Percentiles rank a stretch among this genome's conserved stretches.
phyloP scores from a whole-genome alignment of 768 basidiomycete species.

The Suillus luteus region DNA sequence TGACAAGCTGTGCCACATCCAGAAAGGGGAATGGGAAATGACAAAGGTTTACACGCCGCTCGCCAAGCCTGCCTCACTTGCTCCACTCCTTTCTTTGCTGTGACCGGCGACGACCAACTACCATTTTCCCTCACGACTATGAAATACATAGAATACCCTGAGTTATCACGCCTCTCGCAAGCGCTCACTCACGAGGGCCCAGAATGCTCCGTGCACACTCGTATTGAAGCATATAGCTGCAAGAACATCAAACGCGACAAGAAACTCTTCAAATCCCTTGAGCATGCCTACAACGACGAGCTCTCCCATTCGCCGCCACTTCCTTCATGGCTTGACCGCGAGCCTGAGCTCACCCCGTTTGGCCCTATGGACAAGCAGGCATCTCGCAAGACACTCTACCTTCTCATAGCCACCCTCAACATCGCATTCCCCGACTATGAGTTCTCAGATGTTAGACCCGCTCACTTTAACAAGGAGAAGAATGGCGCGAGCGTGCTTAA shows the following conservation, averaged over 20 bases:
- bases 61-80: background rate
- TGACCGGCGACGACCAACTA: background rate
- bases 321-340: constrained; percentile 72
- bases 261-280: constrained; percentile 92
- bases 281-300: constrained; percentile 78
- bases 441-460: constrained; percentile 89
- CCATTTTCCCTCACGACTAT: constrained; percentile 39
- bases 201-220: constrained; percentile 86
- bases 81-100: constrained; percentile 2
- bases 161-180: constrained; percentile 73
- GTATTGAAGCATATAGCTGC: constrained; percentile 96
- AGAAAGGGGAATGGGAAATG: constrained; percentile 17
- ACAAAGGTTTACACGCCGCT: constrained; percentile 14
- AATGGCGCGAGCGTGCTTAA: constrained; percentile 77
- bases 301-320: constrained; percentile 83
- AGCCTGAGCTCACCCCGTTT: constrained; percentile 83
- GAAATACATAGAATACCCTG: constrained; percentile 91
- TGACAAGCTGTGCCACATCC: constrained; percentile 18
- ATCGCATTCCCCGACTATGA: constrained; percentile 98
- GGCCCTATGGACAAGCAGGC: constrained; percentile 85
- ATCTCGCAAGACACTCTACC: constrained; percentile 90
- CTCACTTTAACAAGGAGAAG: constrained; percentile 85
- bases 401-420: constrained; percentile 95
- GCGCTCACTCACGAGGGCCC: constrained; percentile 84
- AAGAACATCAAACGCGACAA: constrained; percentile 98